These are phyloP conservation scores for Vaccinium vitisidaea DNA, from an alignment of 148 eudicot genomes.

Conservation along the genomic window DNA sequence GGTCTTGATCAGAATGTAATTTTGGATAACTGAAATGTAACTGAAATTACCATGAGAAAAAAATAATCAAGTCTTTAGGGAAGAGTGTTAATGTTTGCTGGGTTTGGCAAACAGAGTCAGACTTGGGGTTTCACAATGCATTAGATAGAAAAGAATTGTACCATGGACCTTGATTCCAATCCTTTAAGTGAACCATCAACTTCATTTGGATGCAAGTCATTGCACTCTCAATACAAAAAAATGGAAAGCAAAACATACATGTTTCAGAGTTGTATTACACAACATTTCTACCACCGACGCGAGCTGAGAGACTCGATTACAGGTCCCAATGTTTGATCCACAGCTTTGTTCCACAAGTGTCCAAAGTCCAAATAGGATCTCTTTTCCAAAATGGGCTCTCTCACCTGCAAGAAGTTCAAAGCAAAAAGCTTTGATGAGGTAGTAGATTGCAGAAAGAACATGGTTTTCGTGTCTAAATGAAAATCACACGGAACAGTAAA, in stretches of 20 bases:
- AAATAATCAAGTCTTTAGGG: not conserved
- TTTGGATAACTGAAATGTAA: not conserved
- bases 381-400: conserved; percentile 41
- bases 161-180: not conserved
- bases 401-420: conserved; percentile 37
- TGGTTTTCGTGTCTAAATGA: not conserved
- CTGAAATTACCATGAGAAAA: not conserved
- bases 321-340: conserved; percentile 60
- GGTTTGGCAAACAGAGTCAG: not conserved
- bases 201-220: not conserved
- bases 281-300: conserved; percentile 60
- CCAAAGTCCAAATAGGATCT: conserved; percentile 45
- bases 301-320: conserved; percentile 59
- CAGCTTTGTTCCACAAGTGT: conserved; percentile 72
- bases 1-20: not conserved
- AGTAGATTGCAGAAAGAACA: not conserved
- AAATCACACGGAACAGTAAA: not conserved
- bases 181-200: not conserved
- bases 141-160: conserved; percentile 4
- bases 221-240: not conserved
- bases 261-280: not conserved
- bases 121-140: not conserved
- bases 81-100: not conserved
- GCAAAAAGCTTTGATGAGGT: conserved; percentile 3
- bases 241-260: conserved; percentile 4